Conservation (phyloP, 805 yeast genomes). For the Yarrowia yakushimensis region DNA sequence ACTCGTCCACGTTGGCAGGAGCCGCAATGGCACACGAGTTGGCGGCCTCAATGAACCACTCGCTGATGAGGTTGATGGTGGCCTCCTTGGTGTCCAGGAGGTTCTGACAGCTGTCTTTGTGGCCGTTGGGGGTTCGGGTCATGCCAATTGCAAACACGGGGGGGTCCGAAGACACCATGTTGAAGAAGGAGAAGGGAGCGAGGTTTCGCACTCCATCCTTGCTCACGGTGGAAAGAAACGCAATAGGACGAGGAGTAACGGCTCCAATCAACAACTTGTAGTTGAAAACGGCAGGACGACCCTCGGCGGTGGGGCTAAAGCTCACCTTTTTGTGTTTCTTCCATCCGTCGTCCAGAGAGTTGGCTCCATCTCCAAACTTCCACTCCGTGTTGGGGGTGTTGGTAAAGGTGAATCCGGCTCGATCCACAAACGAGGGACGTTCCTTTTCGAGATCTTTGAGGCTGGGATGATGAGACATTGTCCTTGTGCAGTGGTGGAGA, state of each 20-base stretch:
- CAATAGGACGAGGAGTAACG: constrained; percentile 59
- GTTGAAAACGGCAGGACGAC: constrained; percentile 44
- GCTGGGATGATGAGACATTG: constrained; percentile 23
- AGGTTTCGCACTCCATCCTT: constrained; percentile 47
- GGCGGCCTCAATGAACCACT: constrained; percentile 65
- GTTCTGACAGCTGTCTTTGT: constrained; percentile 53
- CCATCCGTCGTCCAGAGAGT: constrained; percentile 42
- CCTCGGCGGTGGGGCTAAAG: constrained; percentile 48
- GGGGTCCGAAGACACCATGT: constrained; percentile 50
- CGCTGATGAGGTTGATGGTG: constrained; percentile 55
- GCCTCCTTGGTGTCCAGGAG: constrained; percentile 51
- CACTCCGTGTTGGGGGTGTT: constrained; percentile 40
- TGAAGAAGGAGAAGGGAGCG: constrained; percentile 61
- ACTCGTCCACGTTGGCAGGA: constrained; percentile 52
- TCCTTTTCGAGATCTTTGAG: constrained; percentile 33
- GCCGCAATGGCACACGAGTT: constrained; percentile 48
- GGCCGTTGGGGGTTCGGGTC: constrained; percentile 40
- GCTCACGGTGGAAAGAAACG: constrained; percentile 50
- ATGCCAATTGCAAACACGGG: constrained; percentile 55
- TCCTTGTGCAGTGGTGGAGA: neutral
- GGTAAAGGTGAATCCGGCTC: constrained; percentile 31
- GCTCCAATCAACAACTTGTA: constrained; percentile 53
- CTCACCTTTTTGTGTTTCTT: constrained; percentile 44
- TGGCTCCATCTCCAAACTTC: constrained; percentile 50
- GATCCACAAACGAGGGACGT: constrained; percentile 32